Evolutionary conservation across 495 filamentous ascomycete genomes (phyloP), one percentile per base, ranked within the genome.

Genomic region (Tuber indicum): DNA sequence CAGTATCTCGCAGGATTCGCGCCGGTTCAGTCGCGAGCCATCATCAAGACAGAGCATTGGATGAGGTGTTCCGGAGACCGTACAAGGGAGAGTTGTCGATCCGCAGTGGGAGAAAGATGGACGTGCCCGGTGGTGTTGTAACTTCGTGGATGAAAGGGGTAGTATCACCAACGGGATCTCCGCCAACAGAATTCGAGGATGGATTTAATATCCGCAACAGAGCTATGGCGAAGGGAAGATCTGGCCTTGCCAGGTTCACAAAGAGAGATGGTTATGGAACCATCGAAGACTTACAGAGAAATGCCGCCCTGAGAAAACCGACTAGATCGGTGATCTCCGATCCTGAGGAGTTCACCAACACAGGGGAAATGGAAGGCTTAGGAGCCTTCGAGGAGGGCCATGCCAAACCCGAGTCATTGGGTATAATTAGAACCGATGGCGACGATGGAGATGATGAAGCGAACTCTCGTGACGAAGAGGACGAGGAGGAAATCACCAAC

Each of bases 41-140:
- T 32, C 92, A 94, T 75, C 96, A 97, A 82, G 94, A 97, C 78
- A 90, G 90, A 62, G 94, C 92, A 16, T 85, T 98, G n/a, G 95
- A 97, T 39, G 94, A 96, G 79, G 93, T 98, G 0, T 98, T 98
- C 84, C 88, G 93, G 74, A 85, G 86, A 42, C 89, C 90, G 14
- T 91, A 76, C n/a, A 72, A 73, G 32, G 72, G 74, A 52, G 85
- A 85, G 41, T 82, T 84, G 23, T 86, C 86, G 4, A 81, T 84
- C 2, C 84, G 84, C 70, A 84, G 73, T 71, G 79, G 84, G 47
- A 85, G 87, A n/a, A 85, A 86, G 71, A 84, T 84, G 12, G 81
- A 80, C 72, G 86, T 88, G 66, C 88, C 85, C 46, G 87, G 85
- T 69, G 88, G 86, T 74, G 87, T 89, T 17, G 90, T 92, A 77